Evolutionary conservation across 2,329 filamentous ascomycete genomes (phyloP), one percentile per base, ranked within the genome.

Genomic region (Plenodomus tracheiphilus): DNA sequence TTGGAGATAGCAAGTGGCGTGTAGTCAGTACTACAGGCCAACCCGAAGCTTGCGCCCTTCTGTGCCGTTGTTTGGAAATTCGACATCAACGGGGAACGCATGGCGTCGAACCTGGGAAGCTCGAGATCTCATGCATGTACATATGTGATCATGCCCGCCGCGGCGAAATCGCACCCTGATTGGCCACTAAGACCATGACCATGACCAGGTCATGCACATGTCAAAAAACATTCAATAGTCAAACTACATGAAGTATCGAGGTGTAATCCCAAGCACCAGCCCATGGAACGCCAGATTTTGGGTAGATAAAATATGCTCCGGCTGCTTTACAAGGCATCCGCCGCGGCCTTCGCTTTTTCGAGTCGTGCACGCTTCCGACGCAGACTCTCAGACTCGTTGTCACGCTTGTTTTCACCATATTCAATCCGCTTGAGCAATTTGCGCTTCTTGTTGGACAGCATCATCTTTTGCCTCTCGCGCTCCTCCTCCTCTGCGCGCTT

Each of bases 371-470:
- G 85, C 87, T 99, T 99, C 48, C 81, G 83, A 62, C 92, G 83
- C 71, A 99, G 77, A 76, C 87, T 89, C 78, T 93, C 88, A 40
- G 93, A 89, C 77, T 96, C 91, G 20, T 85, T 88, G 61, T 93
- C 93, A 80, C 91, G 89, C 82, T 94, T 92, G 77, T 87, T 92
- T 75, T 97, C 96, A 54, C 86, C 91, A 76, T 96, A 95, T 69
- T 91, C 82, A 90, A 99, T 99, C 79, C 97, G 94, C 80, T 97
- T 94, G 61, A 93, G 88, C 66, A 97, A 79, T 85, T 97, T 97
- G 66, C 94, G 83, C 85, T 97, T 99, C 84, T 95, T 94, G 75
- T 95, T 89, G 74, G 88, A 89, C 80, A 97, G 86, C 94, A 99
- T 99, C 78, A 95, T 94, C 84, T 96, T 97, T 72, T 90, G 87